phyloP scores from a whole-genome alignment of 805 yeast genomes.

The Yarrowia sp. region DNA sequence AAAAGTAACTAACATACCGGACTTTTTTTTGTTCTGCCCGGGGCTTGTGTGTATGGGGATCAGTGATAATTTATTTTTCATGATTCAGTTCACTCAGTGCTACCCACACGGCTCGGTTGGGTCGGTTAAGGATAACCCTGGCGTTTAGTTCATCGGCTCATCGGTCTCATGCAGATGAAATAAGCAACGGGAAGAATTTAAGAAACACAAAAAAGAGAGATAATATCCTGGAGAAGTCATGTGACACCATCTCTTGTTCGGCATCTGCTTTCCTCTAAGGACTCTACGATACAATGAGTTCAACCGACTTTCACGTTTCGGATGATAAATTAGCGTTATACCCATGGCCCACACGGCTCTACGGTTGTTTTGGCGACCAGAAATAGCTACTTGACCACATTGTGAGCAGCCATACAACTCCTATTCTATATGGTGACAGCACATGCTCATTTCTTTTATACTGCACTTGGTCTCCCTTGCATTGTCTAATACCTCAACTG shows the following conservation, averaged over 20 bases:
- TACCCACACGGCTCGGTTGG: constrained; percentile 28
- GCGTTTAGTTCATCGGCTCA: constrained; percentile 19
- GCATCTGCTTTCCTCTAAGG: too few species aligned
- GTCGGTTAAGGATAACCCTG: constrained; percentile 19
- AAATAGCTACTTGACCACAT: too few species aligned
- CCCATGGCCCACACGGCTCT: neutral
- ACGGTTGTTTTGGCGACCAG: too few species aligned
- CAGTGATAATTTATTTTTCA: neutral
- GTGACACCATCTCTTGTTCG: neutral
- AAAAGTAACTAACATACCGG: neutral
- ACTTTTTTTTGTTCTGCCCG: neutral
- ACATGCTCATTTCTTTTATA: neutral
- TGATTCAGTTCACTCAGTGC: neutral
- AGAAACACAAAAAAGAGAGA: neutral
- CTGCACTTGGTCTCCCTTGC: constrained; percentile 1
- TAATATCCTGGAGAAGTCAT: neutral
- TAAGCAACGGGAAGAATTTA: neutral
- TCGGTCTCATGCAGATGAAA: constrained; percentile 21
- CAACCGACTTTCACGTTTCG: too few species aligned
- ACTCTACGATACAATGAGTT: too few species aligned
- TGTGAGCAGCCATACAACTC: too few species aligned
- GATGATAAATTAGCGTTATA: neutral
- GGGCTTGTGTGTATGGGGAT: neutral
- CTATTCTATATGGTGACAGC: too few species aligned
- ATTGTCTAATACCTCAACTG: constrained; percentile 15